Evolutionary conservation across 2,329 filamentous ascomycete genomes (phyloP), one percentile per base, ranked within the genome.

Genomic region (Diaporthe sp.): DNA sequence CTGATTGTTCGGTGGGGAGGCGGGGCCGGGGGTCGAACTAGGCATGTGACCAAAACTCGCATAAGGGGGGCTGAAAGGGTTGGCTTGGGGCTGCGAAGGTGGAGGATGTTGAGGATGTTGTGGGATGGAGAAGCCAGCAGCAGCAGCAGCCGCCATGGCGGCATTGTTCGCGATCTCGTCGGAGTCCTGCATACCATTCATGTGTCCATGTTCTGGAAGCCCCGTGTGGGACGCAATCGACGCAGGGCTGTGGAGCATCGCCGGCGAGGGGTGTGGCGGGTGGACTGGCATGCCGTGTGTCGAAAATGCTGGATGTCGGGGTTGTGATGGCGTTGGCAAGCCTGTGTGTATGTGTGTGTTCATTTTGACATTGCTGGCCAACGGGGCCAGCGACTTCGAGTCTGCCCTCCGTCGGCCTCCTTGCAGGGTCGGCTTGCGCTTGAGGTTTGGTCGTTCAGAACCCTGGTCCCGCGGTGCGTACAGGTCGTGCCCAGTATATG

Each of bases 401-500:
- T 87, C 84, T 12, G 85, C 83, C 42, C 86, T 84, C 76, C 84
- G 85, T 22, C 84, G 84, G 5, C 81, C 81, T 2, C 84, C 80
- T 49, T 84, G 82, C 3, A 82, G 81, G 9, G 85, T 86, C 74
- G 84, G 87, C 81, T 90, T 90, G 13, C 89, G 84, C 80, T 90
- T 90, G 37, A 90, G 81, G 51, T 78, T 86, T 8, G 86, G 84
- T 12, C 86, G 82, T 9, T 82, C 84, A 1, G 77, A 65, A 0
- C 77, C 77, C 53, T 73, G 79, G 68, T 78, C 82, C 70, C 85
- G 85, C 1, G 85, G 84, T 1, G 86, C 85, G 72, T 89, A 89
- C 0, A 89, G 79, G 72, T 88, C 88, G 70, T 88, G 85, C 0
- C 85, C 86, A 0, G 85, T 83, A 73, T 89, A 91, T 72, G 88